Evolutionary conservation across 1,139 yeast genomes (phyloP).

Genomic region (Geotrichum cucujoidarum): DNA sequence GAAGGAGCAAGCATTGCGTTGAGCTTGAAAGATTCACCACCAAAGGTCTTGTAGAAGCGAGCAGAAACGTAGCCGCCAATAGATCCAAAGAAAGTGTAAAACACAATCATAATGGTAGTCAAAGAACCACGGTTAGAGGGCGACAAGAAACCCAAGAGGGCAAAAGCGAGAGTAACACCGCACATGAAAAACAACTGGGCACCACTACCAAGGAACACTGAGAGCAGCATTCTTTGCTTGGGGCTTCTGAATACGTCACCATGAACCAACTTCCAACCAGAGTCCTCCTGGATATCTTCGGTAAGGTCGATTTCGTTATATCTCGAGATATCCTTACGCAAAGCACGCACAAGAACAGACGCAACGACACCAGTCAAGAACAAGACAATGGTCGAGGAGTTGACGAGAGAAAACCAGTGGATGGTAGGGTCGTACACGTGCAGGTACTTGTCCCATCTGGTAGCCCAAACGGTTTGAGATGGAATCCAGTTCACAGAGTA

Average conservation of each 20-base stretch:
- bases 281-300: constrained; percentile 85
- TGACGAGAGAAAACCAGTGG: constrained; percentile 90
- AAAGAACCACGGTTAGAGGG: constrained; percentile 94
- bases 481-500: constrained; percentile 62
- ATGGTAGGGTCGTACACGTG: constrained; percentile 88
- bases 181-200: constrained; percentile 77
- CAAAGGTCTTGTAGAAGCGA: constrained; percentile 77
- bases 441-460: constrained; percentile 96
- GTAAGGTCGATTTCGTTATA: constrained; percentile 80
- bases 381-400: constrained; percentile 75
- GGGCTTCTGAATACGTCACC: constrained; percentile 96
- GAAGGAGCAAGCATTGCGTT: constrained; percentile 79
- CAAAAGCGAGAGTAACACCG: constrained; percentile 68
- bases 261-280: constrained; percentile 95
- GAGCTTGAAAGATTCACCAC: constrained; percentile 87
- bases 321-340: constrained; percentile 78
- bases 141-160: constrained; percentile 81
- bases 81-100: constrained; percentile 73
- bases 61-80: constrained; percentile 87
- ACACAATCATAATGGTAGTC: constrained; percentile 80
- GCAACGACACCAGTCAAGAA: constrained; percentile 74
- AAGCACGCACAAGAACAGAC: constrained; percentile 72
- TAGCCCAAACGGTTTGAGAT: constrained; percentile 86
- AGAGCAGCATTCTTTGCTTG: constrained; percentile 58
- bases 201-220: constrained; percentile 86